Evolutionary conservation across 176 grass and related monocot genomes (phyloP), one percentile per base, ranked within the genome.

Genomic region (Aegilops sharonensis): DNA sequence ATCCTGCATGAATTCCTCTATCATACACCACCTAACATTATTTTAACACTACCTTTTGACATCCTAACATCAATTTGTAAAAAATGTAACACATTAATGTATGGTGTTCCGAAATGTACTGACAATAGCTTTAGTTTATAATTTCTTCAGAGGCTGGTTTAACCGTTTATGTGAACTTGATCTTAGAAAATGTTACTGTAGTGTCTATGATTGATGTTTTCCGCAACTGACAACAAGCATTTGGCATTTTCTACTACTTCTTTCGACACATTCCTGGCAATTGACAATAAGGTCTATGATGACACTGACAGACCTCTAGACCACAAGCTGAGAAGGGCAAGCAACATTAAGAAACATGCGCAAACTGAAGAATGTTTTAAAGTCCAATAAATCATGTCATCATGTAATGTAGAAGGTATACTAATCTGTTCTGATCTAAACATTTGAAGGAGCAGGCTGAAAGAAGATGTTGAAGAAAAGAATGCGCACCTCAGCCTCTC

Each of bases 401-500:
- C 39, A 47, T 45, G n/a, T 14, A 40, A 15, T 81, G 20, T 35
- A 23, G 64, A 23, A 68, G 43, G 36, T 36, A 54, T 17, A 2
- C 20, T 25, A 81, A 4, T 64, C 39, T 21, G 61, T 24, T 61
- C 35, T 37, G 6, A 59, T 40, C 56, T 42, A 18, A 79, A 79
- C 23, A 42, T 29, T 43, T n/a, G 40, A 31, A 62, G 25, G 31
- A 43, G 27, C 6, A 9, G 79, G 45, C 40, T 86, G 3, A 65
- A 31, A 17, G 31, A 60, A 30, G 37, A 69, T 18, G 74, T 3
- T 5, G 3, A 14, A 73, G 15, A 69, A n/a, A 67, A 82, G 65
- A 88, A 64, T 66, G 27, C 37, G 74, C 68, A 99, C 97, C 97
- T 99, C 97, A 83, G 97, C 97, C 4, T 90, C 81, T 25, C 97